A percentile compares a stretch with the other conserved stretches of the same genome.
Conservation (phyloP, 1,284 basidiomycete species). For the Ganoderma meredithae region DNA sequence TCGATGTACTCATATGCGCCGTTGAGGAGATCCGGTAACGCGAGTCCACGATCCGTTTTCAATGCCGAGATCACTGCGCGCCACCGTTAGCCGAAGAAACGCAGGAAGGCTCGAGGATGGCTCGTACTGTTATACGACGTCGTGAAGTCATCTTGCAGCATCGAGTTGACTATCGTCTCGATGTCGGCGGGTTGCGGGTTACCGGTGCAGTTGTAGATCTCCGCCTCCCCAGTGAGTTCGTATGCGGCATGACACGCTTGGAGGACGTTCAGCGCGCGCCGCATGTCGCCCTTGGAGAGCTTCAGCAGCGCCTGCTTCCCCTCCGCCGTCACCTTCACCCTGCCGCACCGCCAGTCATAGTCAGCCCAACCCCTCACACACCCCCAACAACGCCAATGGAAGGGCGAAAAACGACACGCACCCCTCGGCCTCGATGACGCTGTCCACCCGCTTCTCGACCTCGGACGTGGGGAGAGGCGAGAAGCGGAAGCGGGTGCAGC, state of each 20-base stretch:
- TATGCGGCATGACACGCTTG: slow-evolving; percentile 99
- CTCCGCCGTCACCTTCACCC: slow-evolving; percentile 87
- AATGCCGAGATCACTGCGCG: slow-evolving; percentile 82
- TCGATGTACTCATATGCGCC: slow-evolving; percentile 94
- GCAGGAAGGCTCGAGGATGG: neutral
- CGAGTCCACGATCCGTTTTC: slow-evolving; percentile 93
- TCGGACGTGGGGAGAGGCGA: slow-evolving; percentile 91
- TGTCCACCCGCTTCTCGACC: slow-evolving; percentile 84
- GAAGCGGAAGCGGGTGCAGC: slow-evolving; percentile 97
- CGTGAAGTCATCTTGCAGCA: slow-evolving; percentile 97
- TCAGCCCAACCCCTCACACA: too few relatives aligned
- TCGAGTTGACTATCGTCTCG: slow-evolving; percentile 91
- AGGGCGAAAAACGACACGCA: slow-evolving; percentile 46
- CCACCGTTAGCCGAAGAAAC: neutral
- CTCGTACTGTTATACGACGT: slow-evolving; percentile 86
- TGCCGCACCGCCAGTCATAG: slow-evolving; percentile 41
- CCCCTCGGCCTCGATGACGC: slow-evolving; percentile 89
- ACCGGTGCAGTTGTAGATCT: slow-evolving; percentile 97
- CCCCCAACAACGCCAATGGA: too few relatives aligned
- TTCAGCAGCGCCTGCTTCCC: slow-evolving; percentile 92
- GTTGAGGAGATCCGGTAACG: slow-evolving; percentile 93
- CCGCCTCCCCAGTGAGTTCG: slow-evolving; percentile 86
- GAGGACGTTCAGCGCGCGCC: slow-evolving; percentile 93
- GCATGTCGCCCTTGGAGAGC: slow-evolving; percentile 97
- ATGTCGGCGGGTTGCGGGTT: slow-evolving; percentile 96